Evolutionary conservation across 192 early-diverging fungal species (phyloP).

Genomic region (Geranomyces michiganensis): DNA sequence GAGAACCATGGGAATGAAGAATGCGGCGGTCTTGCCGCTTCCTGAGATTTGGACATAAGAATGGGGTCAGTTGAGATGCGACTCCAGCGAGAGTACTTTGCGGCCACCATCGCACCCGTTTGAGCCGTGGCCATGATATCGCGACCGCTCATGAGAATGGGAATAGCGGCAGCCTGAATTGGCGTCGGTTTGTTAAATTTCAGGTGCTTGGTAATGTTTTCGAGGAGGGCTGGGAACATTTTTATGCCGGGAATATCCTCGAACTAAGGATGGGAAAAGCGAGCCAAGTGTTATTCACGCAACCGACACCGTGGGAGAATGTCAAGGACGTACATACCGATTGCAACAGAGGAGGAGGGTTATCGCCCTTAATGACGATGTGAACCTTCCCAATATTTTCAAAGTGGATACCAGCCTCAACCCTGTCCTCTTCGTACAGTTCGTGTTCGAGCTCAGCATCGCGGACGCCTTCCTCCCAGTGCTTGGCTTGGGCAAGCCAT

Average conservation of each 20-base stretch:
- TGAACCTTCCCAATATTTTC: conserved; percentile 90
- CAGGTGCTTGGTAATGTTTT: conserved; percentile 76
- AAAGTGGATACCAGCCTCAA: conserved; percentile 88
- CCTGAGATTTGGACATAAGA: conserved; percentile 49
- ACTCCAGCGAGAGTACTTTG: background rate
- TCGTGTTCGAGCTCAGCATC: conserved; percentile 22
- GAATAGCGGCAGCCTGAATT: conserved; percentile 63
- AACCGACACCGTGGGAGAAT: background rate
- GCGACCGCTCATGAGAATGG: conserved; percentile 38
- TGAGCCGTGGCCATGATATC: conserved; percentile 92
- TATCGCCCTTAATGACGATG: conserved; percentile 66
- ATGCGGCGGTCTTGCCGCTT: conserved; percentile 89
- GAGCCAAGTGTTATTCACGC: too few species aligned
- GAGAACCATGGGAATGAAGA: conserved; percentile 57
- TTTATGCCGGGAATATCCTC: conserved; percentile 54
- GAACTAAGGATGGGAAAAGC: conserved; percentile 29
- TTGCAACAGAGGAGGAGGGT: conserved; percentile 23
- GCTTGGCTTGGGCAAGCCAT: conserved; percentile 24
- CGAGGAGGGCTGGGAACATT: conserved; percentile 59
- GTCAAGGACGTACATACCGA: conserved; percentile 19
- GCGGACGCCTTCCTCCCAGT: conserved; percentile 35
- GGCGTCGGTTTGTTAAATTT: conserved; percentile 85
- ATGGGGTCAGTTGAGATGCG: background rate
- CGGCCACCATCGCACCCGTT: conserved; percentile 60
- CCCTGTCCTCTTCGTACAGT: conserved; percentile 12